phyloP scores from a whole-genome alignment of 345 rosid genomes.

The Populus nigra region DNA sequence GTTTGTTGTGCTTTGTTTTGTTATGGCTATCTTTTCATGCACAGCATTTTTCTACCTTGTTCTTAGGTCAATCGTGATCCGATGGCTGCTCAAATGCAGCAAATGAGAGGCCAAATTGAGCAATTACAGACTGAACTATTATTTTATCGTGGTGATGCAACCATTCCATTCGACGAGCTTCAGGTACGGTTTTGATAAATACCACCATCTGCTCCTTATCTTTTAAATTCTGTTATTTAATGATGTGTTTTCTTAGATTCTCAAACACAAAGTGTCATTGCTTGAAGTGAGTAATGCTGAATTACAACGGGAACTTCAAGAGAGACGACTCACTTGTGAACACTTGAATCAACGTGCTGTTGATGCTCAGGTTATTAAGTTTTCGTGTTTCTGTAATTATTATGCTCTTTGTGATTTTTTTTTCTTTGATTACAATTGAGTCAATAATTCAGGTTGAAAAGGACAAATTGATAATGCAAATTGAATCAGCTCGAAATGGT shows the following conservation, averaged over 20 bases:
- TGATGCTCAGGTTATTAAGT: conserved; percentile 72
- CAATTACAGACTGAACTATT: conserved; percentile 85
- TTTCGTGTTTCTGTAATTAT: neutral
- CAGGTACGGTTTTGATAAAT: conserved; percentile 50
- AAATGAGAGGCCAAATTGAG: conserved; percentile 92
- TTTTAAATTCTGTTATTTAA: conserved; percentile 15
- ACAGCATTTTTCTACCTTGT: neutral
- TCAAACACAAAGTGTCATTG: conserved; percentile 75
- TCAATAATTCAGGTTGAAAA: conserved; percentile 64
- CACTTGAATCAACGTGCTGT: conserved; percentile 70
- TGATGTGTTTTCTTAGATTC: conserved; percentile 48
- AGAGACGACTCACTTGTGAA: conserved; percentile 60
- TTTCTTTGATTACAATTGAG: neutral
- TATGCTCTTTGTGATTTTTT: neutral
- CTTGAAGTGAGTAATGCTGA: conserved; percentile 87
- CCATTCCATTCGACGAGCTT: conserved; percentile 72
- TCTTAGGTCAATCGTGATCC: conserved; percentile 89
- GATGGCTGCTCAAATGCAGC: conserved; percentile 69
- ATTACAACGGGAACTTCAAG: conserved; percentile 71
- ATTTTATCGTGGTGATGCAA: conserved; percentile 69
- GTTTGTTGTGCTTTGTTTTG: neutral
- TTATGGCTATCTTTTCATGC: neutral
- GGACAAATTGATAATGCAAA: conserved; percentile 70
- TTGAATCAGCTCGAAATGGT: conserved; percentile 77
- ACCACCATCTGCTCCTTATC: neutral